phyloP scores from a whole-genome alignment of 1,284 basidiomycete genomes.

The Irpex lacteus region DNA sequence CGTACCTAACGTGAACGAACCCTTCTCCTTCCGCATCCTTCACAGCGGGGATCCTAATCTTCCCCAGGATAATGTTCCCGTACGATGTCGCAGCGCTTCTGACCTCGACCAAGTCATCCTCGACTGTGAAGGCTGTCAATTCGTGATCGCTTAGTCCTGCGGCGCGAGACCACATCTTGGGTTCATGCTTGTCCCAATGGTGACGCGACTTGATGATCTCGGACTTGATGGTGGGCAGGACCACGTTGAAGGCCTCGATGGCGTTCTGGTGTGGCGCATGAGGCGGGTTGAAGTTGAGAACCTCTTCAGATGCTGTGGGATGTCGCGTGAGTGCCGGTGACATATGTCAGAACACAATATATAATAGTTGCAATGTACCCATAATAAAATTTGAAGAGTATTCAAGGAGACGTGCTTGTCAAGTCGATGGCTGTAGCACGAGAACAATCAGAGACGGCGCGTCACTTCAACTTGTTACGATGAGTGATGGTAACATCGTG shows the following conservation, averaged over 20 bases:
- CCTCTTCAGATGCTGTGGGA: slow-evolving; percentile 52
- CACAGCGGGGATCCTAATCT: slow-evolving; percentile 68
- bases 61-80: slow-evolving; percentile 72
- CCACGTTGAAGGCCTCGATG: slow-evolving; percentile 57
- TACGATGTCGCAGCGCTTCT: slow-evolving; percentile 50
- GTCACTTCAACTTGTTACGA: too few species aligned
- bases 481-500: too few species aligned
- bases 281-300: slow-evolving; percentile 52
- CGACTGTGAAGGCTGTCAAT: slow-evolving; percentile 51
- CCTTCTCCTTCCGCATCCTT: slow-evolving; percentile 60
- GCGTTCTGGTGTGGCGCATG: slow-evolving; percentile 58
- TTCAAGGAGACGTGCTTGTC: too few species aligned
- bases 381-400: too few species aligned
- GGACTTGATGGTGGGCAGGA: slow-evolving; percentile 54
- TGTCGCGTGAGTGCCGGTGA: slow-evolving; percentile 9
- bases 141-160: slow-evolving; percentile 47
- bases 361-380: too few species aligned
- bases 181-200: slow-evolving; percentile 72
- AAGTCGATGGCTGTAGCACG: too few species aligned
- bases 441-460: too few species aligned
- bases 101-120: slow-evolving; percentile 55
- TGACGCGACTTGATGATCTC: slow-evolving; percentile 63
- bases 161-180: slow-evolving; percentile 69
- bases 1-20: slow-evolving; percentile 71
- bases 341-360: neutral